Evolutionary conservation across 108 stramenopile species (phyloP).

Genomic region (Nitzschia inconspicua): DNA sequence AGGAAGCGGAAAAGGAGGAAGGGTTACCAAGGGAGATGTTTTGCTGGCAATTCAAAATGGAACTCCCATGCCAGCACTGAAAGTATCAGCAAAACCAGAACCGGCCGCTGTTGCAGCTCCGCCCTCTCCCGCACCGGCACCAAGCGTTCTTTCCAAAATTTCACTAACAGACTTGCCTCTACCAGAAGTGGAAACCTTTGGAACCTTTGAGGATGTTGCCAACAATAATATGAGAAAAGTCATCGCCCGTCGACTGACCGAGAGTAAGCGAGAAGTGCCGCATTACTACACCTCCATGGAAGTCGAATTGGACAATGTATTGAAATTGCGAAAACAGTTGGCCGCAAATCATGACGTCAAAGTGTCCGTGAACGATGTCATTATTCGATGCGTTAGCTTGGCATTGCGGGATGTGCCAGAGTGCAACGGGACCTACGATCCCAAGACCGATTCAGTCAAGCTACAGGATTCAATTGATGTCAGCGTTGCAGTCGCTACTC

Average conservation of each 20-base stretch:
- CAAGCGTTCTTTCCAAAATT: conserved; percentile 31
- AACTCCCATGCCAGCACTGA: conserved; percentile 39
- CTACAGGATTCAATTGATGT: conserved; percentile 91
- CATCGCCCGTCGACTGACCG: conserved; percentile 71
- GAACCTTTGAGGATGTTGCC: conserved; percentile 68
- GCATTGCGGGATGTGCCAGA: conserved; percentile 83
- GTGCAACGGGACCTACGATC: conserved; percentile 88
- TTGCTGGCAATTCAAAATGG: conserved; percentile 62
- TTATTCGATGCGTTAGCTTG: conserved; percentile 90
- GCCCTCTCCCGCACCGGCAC: conserved; percentile 20
- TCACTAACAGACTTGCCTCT: conserved; percentile 20
- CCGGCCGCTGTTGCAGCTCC: conserved; percentile 16
- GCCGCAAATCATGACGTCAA: conserved; percentile 61
- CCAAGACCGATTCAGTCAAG: conserved; percentile 64
- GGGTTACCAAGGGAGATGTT: conserved; percentile 92
- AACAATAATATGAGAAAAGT: conserved; percentile 45
- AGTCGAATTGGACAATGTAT: conserved; percentile 74
- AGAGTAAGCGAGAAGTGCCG: conserved; percentile 90
- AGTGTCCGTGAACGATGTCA: conserved; percentile 87
- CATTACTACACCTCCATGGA: conserved; percentile 97
- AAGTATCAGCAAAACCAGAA: conserved; percentile 6
- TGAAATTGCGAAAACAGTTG: conserved; percentile 76
- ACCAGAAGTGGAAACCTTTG: conserved; percentile 36
- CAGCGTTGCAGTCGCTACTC: conserved; percentile 87
- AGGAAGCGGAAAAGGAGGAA: conserved; percentile 86